Conservation (phyloP, 176 grass and related monocot species). For the Elaeis guineensis region DNA sequence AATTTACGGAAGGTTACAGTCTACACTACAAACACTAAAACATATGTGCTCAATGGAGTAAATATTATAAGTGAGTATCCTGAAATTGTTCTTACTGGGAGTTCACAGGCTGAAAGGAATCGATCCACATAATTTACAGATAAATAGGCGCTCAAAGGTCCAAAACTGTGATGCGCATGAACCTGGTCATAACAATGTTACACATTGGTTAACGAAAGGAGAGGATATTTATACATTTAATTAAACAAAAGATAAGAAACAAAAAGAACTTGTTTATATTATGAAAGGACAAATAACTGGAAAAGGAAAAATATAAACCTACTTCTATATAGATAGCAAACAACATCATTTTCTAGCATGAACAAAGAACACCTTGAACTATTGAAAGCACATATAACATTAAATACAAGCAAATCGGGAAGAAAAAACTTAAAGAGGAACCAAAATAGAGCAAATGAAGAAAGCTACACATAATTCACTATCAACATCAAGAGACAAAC, state of each 20-base stretch:
- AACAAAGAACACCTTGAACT: too few species aligned
- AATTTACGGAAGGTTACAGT: too few species aligned
- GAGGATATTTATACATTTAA: not conserved
- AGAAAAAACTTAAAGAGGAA: slow-evolving; percentile 6
- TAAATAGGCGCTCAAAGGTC: slow-evolving; percentile 63
- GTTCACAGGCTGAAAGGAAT: slow-evolving; percentile 58
- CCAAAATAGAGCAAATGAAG: not conserved
- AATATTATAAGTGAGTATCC: not conserved
- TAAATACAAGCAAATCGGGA: not conserved
- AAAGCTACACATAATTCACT: too few species aligned
- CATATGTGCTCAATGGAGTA: not conserved
- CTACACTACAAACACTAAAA: too few species aligned
- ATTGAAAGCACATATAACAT: too few species aligned
- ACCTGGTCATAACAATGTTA: slow-evolving; percentile 39
- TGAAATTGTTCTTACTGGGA: slow-evolving; percentile 48
- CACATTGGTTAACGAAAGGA: too few species aligned
- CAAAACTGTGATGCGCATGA: slow-evolving; percentile 76
- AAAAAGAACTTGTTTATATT: too few species aligned
- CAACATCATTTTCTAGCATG: too few species aligned
- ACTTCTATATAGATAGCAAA: too few species aligned
- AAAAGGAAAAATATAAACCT: too few species aligned
- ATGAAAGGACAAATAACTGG: too few species aligned
- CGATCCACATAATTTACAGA: slow-evolving; percentile 87
- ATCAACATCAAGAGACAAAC: too few species aligned
- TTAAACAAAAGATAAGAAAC: slow-evolving; percentile 14